Evolutionary conservation across 495 filamentous ascomycete genomes (phyloP), one percentile per base, ranked within the genome.

Genomic region (Daldinia bambusicola): DNA sequence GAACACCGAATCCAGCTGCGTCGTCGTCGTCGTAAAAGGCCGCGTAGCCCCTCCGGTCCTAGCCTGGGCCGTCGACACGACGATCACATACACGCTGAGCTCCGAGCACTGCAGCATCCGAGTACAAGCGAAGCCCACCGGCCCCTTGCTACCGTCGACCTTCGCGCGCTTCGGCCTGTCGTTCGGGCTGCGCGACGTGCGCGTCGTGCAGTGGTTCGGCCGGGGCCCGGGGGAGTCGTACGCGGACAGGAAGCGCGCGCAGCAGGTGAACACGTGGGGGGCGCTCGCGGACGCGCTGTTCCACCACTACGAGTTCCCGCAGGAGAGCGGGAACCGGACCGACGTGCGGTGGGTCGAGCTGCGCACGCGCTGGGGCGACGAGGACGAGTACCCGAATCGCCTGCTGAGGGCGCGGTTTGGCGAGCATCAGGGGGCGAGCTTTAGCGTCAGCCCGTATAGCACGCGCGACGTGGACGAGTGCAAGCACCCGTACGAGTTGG

Each of bases 151-250:
- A 0, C 90, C 90, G 0, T 67, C 77, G 2, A 88, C 85, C 4
- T 83, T 91, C 64, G 87, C 88, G 3, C 83, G 90, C 18, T 80
- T 90, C 36, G 90, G 90, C 0, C 75, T 91, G 0, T 84, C 83
- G 1, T 80, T 88, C 31, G 77, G 78, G 0, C 63, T 90, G 2
- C 57, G 38, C 48, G 79, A 63, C 12, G 73, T 86, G 4, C 79
- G 81, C 18, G 70, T 75, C 31, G 87, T 83, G 0, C 67, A 74
- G 13, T 92, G 89, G 89, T 89, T 88, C 68, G 90, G 90, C 0
- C 83, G 88, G 3, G 90, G 90, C 0, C 89, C 90, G 0, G 86
- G 84, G 0, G 88, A 90, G 74, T 82, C 80, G 7, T 92, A 92
- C 69, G 63, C 78, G 13, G 90, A 92, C 76, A 88, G 83, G 78